Evolutionary conservation across 768 basidiomycete genomes (phyloP).

Genomic region (Polyporus arcularius): DNA sequence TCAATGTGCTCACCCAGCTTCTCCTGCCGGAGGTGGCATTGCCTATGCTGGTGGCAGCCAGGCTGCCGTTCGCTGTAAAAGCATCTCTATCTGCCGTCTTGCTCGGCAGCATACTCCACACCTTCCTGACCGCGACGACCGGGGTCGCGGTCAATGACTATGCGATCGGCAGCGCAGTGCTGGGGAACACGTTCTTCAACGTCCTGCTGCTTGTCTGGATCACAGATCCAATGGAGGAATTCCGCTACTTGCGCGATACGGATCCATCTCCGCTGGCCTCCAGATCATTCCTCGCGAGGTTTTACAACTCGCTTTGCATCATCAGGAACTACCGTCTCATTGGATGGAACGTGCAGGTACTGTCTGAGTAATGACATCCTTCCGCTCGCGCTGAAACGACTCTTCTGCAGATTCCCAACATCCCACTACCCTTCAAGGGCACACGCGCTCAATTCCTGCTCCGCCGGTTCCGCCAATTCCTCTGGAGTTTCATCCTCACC

Average conservation of each 20-base stretch:
- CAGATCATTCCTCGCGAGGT: conserved; percentile 2
- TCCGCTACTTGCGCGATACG: conserved; percentile 2
- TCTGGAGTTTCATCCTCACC: conserved; percentile 5
- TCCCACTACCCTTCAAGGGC: conserved; percentile 10
- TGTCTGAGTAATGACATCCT: background rate
- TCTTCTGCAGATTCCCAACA: background rate
- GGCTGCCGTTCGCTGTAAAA: background rate
- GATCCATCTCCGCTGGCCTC: background rate
- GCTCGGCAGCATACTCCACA: background rate
- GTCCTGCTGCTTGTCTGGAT: conserved; percentile 4
- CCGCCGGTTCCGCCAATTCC: conserved; percentile 1
- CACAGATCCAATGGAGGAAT: conserved; percentile 7
- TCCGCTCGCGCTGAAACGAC: too few species aligned
- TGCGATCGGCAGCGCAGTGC: conserved; percentile 6
- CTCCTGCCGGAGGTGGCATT: background rate
- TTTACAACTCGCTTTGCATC: conserved; percentile 11
- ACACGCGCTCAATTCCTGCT: conserved; percentile 9
- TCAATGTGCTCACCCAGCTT: background rate
- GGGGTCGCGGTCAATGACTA: conserved; percentile 2
- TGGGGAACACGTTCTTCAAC: conserved; percentile 9
- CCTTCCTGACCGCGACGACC: background rate
- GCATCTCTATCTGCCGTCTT: background rate
- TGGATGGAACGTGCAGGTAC: conserved; percentile 23
- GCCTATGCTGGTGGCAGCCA: background rate
- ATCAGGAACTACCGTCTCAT: conserved; percentile 17